A percentile compares a stretch with the other conserved stretches of the same genome.
Conservation (phyloP, 169 alveolate genomes). For the Eimeria maxima region DNA sequence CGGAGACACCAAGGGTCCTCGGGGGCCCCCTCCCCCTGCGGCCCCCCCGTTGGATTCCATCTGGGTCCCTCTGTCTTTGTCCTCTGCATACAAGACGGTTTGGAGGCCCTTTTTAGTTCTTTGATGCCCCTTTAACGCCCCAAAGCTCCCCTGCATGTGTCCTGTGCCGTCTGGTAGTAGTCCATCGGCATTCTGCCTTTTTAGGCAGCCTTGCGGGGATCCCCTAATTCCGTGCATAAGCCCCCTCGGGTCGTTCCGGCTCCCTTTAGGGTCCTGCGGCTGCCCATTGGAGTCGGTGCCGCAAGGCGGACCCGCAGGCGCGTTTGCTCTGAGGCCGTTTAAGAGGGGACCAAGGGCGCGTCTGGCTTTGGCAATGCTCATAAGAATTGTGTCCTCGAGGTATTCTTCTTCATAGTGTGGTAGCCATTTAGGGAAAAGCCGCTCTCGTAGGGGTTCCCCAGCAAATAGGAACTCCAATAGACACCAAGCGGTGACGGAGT, state of each 20-base stretch:
- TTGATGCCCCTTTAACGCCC: not conserved
- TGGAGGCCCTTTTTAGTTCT: not conserved
- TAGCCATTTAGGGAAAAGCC: constrained; percentile 40
- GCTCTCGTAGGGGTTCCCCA: not conserved
- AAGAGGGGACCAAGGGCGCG: not conserved
- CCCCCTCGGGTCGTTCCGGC: not conserved
- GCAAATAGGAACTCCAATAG: constrained; percentile 22
- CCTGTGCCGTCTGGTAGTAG: not conserved
- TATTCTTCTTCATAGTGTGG: not conserved
- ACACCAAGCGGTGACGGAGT: not conserved
- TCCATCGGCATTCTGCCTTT: too few relatives aligned
- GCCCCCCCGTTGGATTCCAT: not conserved
- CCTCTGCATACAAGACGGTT: not conserved
- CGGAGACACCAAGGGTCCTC: not conserved
- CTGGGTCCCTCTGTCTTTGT: not conserved
- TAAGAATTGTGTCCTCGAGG: not conserved
- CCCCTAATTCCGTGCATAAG: too few relatives aligned
- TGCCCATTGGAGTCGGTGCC: too few relatives aligned
- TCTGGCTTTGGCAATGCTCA: not conserved
- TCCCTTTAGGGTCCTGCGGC: not conserved
- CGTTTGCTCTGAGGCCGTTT: not conserved
- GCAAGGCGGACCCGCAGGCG: not conserved
- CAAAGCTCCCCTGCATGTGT: too few relatives aligned
- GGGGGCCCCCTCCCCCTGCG: not conserved
- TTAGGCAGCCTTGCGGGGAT: too few relatives aligned